Base-by-base conservation (phyloP, 164 flowering plant species). In the Kalanchoe fedtschenkoi region DNA sequence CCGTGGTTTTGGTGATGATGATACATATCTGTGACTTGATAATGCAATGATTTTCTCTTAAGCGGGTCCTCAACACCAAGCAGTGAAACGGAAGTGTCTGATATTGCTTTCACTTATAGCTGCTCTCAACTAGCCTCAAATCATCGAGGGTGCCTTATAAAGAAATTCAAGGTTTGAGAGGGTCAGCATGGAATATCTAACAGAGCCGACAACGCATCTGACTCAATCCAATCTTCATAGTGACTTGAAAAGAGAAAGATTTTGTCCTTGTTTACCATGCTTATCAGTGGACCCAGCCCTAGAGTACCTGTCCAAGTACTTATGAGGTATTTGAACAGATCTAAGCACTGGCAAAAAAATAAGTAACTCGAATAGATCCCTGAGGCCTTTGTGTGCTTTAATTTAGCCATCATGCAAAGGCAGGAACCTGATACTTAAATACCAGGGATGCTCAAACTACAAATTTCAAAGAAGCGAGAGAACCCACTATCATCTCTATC, bases 201-300 rank as follows among this genome's bases (percentile, higher is more conserved):
- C 67, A 71, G 69, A 69, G 65, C 64, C 63, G 67, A 68, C 47
- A 61, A 62, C 72, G 70, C 54, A 69, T 70, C 63, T 51, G 67
- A 67, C 70, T 73, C 80, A 72, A 79, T 84, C 74, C 80, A 74
- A 81, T 87, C 79, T 82, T 77, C 83, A 68, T 73, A 80, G 81
- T 62, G 81, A 83, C 84, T 76, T 16, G 30, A 71, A 81, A 80
- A 74, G 80, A 81, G 83, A 82, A 78, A 69, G 56, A 51, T 51
- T 51, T 77, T 72, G 78, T 80, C 81, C 77, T 76, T 67, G 66
- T 71, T 72, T 65, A 51, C 74, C 70, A 70, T 71, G 63, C 54
- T 67, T 62, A 65, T 67, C 51, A 62, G 75, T 70, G 76, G 83
- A 72, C 60, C 82, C 68, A 30, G 24, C 58, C 46, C 26, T 51